Evolutionary conservation across 768 basidiomycete species (phyloP).

Genomic region (Brasilioporus rufonigricans): DNA sequence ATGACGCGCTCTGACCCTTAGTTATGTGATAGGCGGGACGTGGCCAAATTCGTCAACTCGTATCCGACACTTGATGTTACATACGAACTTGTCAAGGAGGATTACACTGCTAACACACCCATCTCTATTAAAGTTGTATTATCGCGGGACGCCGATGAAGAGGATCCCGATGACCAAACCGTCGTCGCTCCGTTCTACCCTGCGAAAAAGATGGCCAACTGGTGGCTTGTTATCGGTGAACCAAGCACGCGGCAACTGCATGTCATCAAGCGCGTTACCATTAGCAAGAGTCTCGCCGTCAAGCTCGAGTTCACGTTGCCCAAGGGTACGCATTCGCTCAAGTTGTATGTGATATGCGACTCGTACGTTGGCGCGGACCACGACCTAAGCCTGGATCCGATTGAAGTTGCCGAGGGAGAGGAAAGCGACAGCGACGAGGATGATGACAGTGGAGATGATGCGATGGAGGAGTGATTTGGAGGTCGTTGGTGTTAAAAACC

Average conservation of each 20-base stretch:
- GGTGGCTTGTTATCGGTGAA: slow-evolving; percentile 98
- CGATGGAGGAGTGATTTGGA: slow-evolving; percentile 46
- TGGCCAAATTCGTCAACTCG: slow-evolving; percentile 93
- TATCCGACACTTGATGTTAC: slow-evolving; percentile 95
- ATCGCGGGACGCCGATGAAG: slow-evolving; percentile 78
- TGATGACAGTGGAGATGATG: slow-evolving; percentile 56
- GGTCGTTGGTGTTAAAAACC: not conserved
- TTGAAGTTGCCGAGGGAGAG: slow-evolving; percentile 90
- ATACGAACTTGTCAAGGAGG: slow-evolving; percentile 81
- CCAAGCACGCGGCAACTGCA: slow-evolving; percentile 75
- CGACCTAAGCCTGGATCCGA: slow-evolving; percentile 76
- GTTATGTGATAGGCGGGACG: slow-evolving; percentile 66
- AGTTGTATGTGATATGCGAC: slow-evolving; percentile 91
- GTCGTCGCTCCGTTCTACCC: slow-evolving; percentile 97
- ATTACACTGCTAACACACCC: slow-evolving; percentile 82
- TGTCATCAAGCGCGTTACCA: slow-evolving; percentile 82
- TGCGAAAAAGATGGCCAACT: slow-evolving; percentile 85
- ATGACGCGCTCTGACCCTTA: not conserved
- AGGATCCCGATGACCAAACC: slow-evolving; percentile 67
- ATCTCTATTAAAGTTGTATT: slow-evolving; percentile 80
- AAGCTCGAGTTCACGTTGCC: slow-evolving; percentile 90
- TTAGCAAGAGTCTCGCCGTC: slow-evolving; percentile 65
- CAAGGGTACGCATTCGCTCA: slow-evolving; percentile 78
- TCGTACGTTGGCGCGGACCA: slow-evolving; percentile 92
- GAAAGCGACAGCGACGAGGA: slow-evolving; percentile 81